Percentiles rank a stretch among this genome's conserved stretches.
Evolutionary conservation across 2,329 filamentous ascomycete species (phyloP).

Genomic region (Fusarium sp.): DNA sequence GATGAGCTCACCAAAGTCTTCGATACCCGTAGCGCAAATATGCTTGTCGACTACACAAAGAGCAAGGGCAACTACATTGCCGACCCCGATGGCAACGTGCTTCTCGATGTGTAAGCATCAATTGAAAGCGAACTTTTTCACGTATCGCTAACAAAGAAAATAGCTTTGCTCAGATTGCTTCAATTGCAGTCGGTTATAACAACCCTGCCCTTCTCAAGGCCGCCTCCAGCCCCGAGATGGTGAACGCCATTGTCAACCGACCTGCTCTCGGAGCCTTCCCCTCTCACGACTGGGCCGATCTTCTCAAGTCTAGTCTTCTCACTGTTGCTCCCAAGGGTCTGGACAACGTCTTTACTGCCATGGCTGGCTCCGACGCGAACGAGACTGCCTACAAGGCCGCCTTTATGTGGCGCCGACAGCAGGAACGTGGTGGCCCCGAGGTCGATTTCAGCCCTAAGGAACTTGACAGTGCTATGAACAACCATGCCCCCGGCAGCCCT

Average conservation of each 20-base stretch:
- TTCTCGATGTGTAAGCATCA: constrained; percentile 75
- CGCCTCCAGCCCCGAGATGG: constrained; percentile 82
- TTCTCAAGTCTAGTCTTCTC: constrained; percentile 84
- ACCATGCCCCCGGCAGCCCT: constrained; percentile 80
- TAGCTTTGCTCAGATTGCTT: constrained; percentile 91
- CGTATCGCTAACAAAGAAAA: constrained; percentile 11
- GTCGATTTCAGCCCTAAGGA: constrained; percentile 86
- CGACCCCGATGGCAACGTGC: constrained; percentile 76
- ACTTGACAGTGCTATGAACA: constrained; percentile 80
- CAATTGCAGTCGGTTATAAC: constrained; percentile 93
- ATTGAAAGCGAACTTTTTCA: background rate
- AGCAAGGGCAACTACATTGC: constrained; percentile 85
- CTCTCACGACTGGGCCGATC: constrained; percentile 82
- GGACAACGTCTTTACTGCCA: constrained; percentile 90
- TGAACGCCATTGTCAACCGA: constrained; percentile 84
- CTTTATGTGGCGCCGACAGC: constrained; percentile 90
- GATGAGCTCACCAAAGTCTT: constrained; percentile 82
- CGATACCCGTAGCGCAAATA: constrained; percentile 87
- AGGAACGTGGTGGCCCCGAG: constrained; percentile 80
- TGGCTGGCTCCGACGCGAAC: constrained; percentile 91
- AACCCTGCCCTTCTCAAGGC: constrained; percentile 80
- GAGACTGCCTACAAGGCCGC: constrained; percentile 95
- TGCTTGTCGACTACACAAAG: constrained; percentile 80
- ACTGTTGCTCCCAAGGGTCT: constrained; percentile 85
- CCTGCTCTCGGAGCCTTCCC: constrained; percentile 94